Conservation (phyloP, 768 basidiomycete genomes). For the Harrya chromipes region DNA sequence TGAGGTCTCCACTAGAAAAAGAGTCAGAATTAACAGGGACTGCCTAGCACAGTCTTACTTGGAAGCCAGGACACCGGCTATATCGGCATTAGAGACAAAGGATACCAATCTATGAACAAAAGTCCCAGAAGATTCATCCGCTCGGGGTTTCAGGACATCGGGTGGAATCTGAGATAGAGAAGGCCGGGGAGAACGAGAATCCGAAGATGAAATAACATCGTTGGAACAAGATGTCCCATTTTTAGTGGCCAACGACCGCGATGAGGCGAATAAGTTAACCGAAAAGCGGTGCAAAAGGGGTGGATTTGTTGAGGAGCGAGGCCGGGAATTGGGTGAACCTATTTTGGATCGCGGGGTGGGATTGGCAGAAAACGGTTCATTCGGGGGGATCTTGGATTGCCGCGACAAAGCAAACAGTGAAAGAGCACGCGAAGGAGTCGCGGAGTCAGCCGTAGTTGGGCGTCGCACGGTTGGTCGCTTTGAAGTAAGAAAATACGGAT, state of each 20-base stretch:
- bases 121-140: conserved; percentile 64
- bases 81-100: conserved; percentile 71
- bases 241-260: conserved; percentile 34
- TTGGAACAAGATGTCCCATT: conserved; percentile 7
- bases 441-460: conserved; percentile 43
- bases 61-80: conserved; percentile 77
- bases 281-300: conserved; percentile 70
- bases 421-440: conserved; percentile 30
- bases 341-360: conserved; percentile 14
- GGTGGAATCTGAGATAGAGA: conserved; percentile 43
- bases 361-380: conserved; percentile 1
- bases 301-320: conserved; percentile 59
- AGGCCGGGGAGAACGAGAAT: conserved; percentile 41
- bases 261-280: conserved; percentile 56
- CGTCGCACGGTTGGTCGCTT: conserved; percentile 26
- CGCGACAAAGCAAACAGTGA: conserved; percentile 28
- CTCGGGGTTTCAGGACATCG: conserved; percentile 50
- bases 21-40: conserved; percentile 8
- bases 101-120: conserved; percentile 66
- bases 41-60: conserved; percentile 47
- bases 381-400: conserved; percentile 12
- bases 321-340: conserved; percentile 38
- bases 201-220: conserved; percentile 20
- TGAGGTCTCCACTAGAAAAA: conserved; percentile 58
- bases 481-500: conserved; percentile 12